Base-by-base conservation (phyloP, 805 yeast species). In the Nadsonia fulvescens region DNA sequence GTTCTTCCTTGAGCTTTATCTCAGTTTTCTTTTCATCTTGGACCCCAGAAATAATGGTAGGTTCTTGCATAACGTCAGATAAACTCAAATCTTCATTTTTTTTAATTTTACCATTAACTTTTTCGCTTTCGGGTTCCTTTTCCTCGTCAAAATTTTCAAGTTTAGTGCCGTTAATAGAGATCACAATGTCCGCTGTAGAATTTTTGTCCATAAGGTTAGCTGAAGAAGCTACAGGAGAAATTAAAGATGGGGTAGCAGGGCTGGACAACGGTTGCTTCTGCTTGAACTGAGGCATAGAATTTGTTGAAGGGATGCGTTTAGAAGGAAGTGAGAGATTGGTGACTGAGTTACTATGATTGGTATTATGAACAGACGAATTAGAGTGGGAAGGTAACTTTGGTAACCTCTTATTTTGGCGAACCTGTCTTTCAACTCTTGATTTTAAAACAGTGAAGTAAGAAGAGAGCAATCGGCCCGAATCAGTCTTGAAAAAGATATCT, bases 401-500 rank as follows among this genome's bases (percentile, higher is more conserved):
- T 8, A 22, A 31, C 28, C 14, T 29, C 28, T n/a, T 27, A 29
- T 19, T 28, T 23, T 31, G 38, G 11, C 42, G 31, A 15, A 32
- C 18, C 20, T 25, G 16, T 15, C 40, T 31, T 40, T 48, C 51
- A 18, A 58, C 56, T 12, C 66, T 58, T 30, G 59, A 55, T 20
- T 62, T 56, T 6, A 67, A 50, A 15, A 56, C 61, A 34, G 62
- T 65, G 32, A 83, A 77, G 42, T 72, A 64, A 31, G 57, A 63
- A 18, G 18, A 17, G n/a, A 70, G 70, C 32, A 81, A 58, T 21
- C 73, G 76, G 33, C 86, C 86, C 33, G 73, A 79, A 26, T 72
- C 72, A 5, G 73, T 65, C 31, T 67, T 60, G 39, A 44, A 53
- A 27, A 48, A 43, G 27, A 55, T 39, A 24, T 47, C 52, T 20